phyloP scores from a whole-genome alignment of 2,329 filamentous ascomycete genomes.

The Cadophora sp. region DNA sequence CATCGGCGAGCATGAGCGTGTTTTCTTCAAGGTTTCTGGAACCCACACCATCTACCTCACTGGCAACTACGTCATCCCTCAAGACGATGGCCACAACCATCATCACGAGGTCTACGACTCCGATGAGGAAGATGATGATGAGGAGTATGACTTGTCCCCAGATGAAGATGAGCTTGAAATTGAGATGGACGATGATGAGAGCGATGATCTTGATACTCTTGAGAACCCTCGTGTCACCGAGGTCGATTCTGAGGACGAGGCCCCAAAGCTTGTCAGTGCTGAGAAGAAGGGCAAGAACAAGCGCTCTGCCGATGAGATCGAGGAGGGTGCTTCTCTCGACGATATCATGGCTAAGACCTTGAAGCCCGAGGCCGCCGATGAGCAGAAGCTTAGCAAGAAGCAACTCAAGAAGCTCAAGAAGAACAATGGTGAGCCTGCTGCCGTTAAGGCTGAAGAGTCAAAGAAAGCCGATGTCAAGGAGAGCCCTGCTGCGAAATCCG shows the following conservation, averaged over 20 bases:
- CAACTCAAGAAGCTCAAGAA: slow-evolving; percentile 98
- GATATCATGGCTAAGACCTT: slow-evolving; percentile 82
- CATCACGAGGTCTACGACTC: slow-evolving; percentile 67
- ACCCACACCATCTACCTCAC: slow-evolving; percentile 92
- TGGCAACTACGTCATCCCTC: slow-evolving; percentile 89
- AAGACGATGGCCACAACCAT: slow-evolving; percentile 60
- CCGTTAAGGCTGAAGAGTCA: slow-evolving; percentile 61
- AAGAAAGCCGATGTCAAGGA: slow-evolving; percentile 61
- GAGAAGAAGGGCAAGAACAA: slow-evolving; percentile 85
- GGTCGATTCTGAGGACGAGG: slow-evolving; percentile 79
- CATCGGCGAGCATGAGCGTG: slow-evolving; percentile 83
- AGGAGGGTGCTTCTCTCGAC: slow-evolving; percentile 74
- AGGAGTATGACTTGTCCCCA: slow-evolving; percentile 82
- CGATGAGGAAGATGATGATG: slow-evolving; percentile 67
- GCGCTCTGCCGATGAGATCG: slow-evolving; percentile 78
- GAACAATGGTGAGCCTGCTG: slow-evolving; percentile 89
- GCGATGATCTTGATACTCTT: slow-evolving; percentile 79
- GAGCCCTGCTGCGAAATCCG: slow-evolving; percentile 49
- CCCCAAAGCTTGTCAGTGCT: slow-evolving; percentile 61
- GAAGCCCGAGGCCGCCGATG: slow-evolving; percentile 60
- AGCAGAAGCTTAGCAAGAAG: slow-evolving; percentile 89
- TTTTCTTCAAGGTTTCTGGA: slow-evolving; percentile 91
- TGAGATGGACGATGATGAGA: slow-evolving; percentile 63
- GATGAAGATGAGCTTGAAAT: slow-evolving; percentile 78
- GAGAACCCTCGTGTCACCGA: slow-evolving; percentile 84